Evolutionary conservation across 768 basidiomycete species (phyloP).

Genomic region (Suillus tomentosus): DNA sequence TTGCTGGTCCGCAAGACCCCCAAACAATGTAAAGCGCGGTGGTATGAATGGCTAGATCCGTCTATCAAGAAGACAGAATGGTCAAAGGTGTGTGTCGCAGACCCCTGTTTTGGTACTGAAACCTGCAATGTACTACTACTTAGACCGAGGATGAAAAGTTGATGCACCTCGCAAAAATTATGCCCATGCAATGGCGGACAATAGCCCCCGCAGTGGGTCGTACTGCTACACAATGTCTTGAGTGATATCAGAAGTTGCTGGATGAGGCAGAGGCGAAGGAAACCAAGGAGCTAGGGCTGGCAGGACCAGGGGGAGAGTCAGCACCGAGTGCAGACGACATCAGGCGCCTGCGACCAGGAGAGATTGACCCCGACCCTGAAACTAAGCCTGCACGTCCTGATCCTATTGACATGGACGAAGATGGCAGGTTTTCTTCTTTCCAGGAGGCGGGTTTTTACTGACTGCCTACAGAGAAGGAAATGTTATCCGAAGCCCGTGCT

Average conservation of each 20-base stretch:
- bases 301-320: conserved; percentile 76
- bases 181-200: conserved; percentile 99
- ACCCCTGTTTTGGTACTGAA: neutral
- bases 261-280: conserved; percentile 98
- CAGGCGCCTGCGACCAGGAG: conserved; percentile 85
- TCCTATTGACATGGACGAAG: conserved; percentile 99
- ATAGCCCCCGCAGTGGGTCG: conserved; percentile 98
- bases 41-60: conserved; percentile 99
- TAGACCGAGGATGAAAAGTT: conserved; percentile 99
- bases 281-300: conserved; percentile 89
- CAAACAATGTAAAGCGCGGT: conserved; percentile 98
- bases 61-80: conserved; percentile 99
- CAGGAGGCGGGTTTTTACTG: conserved; percentile 2
- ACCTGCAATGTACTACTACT: conserved; percentile 9
- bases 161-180: conserved; percentile 94
- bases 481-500: conserved; percentile 98
- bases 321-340: conserved; percentile 94
- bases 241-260: conserved; percentile 95
- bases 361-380: conserved; percentile 99
- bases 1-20: conserved; percentile 97
- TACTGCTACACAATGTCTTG: conserved; percentile 96
- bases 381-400: conserved; percentile 98
- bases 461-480: conserved; percentile 83
- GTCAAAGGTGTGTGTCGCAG: conserved; percentile 73
- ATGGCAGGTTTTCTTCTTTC: conserved; percentile 54